phyloP scores from a whole-genome alignment of 495 filamentous ascomycete species.

The Rhizodiscina lignyota region DNA sequence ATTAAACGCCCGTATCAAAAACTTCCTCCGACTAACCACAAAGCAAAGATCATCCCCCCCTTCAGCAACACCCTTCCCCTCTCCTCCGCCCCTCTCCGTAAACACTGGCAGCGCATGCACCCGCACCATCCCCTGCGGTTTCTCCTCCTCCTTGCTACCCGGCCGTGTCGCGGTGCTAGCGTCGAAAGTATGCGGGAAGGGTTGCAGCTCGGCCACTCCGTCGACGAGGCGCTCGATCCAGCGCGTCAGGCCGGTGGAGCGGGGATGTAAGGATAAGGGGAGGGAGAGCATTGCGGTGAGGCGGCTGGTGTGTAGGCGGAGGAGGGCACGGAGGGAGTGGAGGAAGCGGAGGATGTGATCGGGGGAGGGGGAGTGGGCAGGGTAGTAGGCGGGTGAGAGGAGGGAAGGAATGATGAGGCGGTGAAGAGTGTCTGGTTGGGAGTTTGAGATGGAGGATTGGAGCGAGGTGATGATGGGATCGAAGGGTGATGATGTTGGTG shows the following conservation, averaged over 20 bases:
- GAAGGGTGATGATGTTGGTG: conserved; percentile 33
- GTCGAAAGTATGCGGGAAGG: conserved; percentile 51
- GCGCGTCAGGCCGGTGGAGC: conserved; percentile 58
- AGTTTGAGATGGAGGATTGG: conserved; percentile 35
- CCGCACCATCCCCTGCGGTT: conserved; percentile 71
- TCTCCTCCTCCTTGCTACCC: conserved; percentile 43
- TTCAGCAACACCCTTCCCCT: conserved; percentile 40
- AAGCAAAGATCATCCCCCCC: conserved; percentile 80
- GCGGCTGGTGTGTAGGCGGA: conserved; percentile 45
- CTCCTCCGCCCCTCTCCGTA: conserved; percentile 74
- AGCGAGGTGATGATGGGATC: conserved; percentile 44
- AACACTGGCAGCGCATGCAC: conserved; percentile 69
- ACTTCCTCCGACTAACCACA: conserved; percentile 62
- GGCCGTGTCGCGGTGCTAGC: conserved; percentile 36
- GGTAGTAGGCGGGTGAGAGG: conserved; percentile 69
- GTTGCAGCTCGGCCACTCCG: conserved; percentile 74
- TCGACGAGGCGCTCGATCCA: conserved; percentile 82
- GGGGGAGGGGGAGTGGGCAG: conserved; percentile 46
- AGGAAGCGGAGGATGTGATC: conserved; percentile 66
- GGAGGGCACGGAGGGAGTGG: conserved; percentile 58
- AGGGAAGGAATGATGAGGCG: conserved; percentile 70
- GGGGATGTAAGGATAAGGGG: conserved; percentile 66
- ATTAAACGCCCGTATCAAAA: conserved; percentile 78
- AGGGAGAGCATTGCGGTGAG: conserved; percentile 64
- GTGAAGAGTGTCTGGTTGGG: conserved; percentile 47